phyloP scores from a whole-genome alignment of 2,329 filamentous ascomycete species.

The Ophiostoma sp. region DNA sequence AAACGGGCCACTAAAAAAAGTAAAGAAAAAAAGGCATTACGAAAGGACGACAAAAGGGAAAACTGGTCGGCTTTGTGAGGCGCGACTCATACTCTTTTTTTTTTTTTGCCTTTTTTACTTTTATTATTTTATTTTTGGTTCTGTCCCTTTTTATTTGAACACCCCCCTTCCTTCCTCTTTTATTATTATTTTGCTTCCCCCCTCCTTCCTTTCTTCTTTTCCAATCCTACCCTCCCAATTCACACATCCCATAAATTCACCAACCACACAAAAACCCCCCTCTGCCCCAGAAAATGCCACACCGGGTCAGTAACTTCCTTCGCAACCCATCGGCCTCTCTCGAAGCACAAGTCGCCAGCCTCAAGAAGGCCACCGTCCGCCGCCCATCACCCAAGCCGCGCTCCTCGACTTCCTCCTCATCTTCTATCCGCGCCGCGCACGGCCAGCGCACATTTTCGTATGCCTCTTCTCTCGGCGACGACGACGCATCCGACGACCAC shows the following conservation, averaged over 20 bases:
- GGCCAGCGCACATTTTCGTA: conserved; percentile 41
- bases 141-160: neutral
- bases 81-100: neutral
- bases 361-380: conserved; percentile 46
- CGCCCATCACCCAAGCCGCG: conserved; percentile 35
- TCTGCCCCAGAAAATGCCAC: conserved; percentile 49
- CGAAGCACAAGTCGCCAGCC: conserved; percentile 52
- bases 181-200: neutral
- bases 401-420: conserved; percentile 25
- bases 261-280: neutral
- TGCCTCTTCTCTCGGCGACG: conserved; percentile 41
- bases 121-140: neutral
- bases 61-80: neutral
- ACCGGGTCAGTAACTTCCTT: conserved; percentile 59
- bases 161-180: neutral
- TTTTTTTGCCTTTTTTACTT: neutral
- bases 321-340: conserved; percentile 50
- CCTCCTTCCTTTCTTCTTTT: neutral
- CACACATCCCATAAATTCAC: neutral
- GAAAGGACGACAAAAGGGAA: neutral
- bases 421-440: conserved; percentile 34
- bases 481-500: conserved; percentile 30
- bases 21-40: neutral
- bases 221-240: conserved; percentile 13
- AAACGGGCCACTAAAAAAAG: conserved; percentile 11